phyloP scores from a whole-genome alignment of 257 asterid genomes.

The Capsicum pubescens region DNA sequence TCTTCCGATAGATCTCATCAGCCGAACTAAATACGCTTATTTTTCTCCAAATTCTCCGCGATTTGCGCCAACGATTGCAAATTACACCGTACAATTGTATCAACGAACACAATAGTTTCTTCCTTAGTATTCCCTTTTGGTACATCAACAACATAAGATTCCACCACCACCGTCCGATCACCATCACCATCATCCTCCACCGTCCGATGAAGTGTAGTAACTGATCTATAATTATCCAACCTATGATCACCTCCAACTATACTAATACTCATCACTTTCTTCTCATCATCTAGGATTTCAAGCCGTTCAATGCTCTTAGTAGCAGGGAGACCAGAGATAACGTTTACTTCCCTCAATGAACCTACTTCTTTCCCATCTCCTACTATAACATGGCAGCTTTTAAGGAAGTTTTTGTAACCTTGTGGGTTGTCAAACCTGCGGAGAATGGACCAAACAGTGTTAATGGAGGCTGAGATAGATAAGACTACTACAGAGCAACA shows the following conservation, averaged over 20 bases:
- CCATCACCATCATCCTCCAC: slow-evolving; percentile 18
- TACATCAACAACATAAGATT: slow-evolving; percentile 83
- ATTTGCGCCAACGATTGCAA: slow-evolving; percentile 69
- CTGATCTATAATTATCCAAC: slow-evolving; percentile 65
- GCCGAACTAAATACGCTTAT: background rate
- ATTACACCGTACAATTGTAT: slow-evolving; percentile 81
- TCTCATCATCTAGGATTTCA: slow-evolving; percentile 74
- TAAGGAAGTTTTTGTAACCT: slow-evolving; percentile 72
- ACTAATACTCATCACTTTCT: slow-evolving; percentile 72
- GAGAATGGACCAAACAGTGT: slow-evolving; percentile 73
- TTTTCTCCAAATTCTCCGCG: slow-evolving; percentile 45
- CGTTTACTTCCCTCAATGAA: slow-evolving; percentile 73
- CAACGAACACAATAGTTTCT: slow-evolving; percentile 73
- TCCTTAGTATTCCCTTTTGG: slow-evolving; percentile 78
- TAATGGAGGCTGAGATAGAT: slow-evolving; percentile 54
- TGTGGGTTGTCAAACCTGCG: slow-evolving; percentile 88
- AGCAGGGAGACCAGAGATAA: slow-evolving; percentile 89
- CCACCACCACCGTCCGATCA: slow-evolving; percentile 63
- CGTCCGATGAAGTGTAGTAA: slow-evolving; percentile 64
- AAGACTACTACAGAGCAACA: slow-evolving; percentile 75
- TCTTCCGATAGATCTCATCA: no score
- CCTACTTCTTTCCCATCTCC: slow-evolving; percentile 81
- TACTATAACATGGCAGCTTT: slow-evolving; percentile 67
- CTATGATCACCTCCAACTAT: slow-evolving; percentile 84
- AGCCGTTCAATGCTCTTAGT: slow-evolving; percentile 73